Percentiles rank a stretch among this genome's conserved stretches.
These are phyloP conservation scores for Solanum hybrid DNA, from an alignment of 305 asterid species.

Conservation along the genomic window DNA sequence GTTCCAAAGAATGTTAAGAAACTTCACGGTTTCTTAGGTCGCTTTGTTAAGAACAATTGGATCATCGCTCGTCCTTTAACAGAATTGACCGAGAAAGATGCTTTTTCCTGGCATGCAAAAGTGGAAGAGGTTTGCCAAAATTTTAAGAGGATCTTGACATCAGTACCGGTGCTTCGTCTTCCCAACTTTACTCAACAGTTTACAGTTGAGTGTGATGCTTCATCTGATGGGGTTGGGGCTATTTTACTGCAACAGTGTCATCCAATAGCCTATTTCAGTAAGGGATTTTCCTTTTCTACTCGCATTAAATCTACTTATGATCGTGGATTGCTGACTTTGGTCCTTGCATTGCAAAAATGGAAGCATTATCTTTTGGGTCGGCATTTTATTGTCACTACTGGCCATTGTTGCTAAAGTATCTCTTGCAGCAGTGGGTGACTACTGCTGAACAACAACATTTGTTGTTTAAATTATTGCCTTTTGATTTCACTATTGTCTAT, in stretches of 20 bases:
- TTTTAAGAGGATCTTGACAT: background rate
- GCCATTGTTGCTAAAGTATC: background rate
- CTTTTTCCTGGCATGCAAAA: background rate
- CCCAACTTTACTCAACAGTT: background rate
- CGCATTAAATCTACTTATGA: background rate
- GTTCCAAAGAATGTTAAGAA: background rate
- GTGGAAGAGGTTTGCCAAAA: background rate
- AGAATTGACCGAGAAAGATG: background rate
- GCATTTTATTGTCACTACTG: background rate
- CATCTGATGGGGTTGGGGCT: background rate
- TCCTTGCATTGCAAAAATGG: background rate
- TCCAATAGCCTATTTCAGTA: background rate
- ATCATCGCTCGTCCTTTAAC: background rate
- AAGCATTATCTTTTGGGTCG: background rate
- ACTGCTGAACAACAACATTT: background rate
- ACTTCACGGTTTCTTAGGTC: background rate
- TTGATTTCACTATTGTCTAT: background rate
- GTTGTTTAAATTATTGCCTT: background rate
- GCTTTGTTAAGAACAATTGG: background rate
- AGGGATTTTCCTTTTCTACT: background rate
- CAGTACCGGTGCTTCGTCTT: background rate
- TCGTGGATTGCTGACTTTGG: background rate
- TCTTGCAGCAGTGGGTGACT: background rate
- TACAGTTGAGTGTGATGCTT: conserved; percentile 11
- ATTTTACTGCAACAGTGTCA: background rate